Evolutionary conservation across 1,139 yeast species (phyloP).

Genomic region (Meyerozyma athensensis): DNA sequence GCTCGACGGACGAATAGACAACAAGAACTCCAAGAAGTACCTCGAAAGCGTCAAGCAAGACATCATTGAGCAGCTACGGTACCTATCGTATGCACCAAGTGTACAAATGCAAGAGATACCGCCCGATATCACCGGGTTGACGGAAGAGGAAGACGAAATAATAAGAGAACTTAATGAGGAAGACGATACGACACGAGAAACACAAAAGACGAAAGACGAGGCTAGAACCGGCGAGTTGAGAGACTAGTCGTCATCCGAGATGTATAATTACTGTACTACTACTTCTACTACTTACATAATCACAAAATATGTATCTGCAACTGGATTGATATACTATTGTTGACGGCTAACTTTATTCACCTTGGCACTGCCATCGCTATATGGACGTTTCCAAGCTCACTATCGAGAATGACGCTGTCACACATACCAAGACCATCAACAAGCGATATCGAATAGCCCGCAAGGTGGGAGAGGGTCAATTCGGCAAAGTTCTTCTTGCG

Average conservation of each 20-base stretch:
- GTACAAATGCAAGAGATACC: constrained; percentile 90
- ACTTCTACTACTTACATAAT: constrained; percentile 3
- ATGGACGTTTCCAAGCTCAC: constrained; percentile 15
- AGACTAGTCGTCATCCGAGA: constrained; percentile 6
- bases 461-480: constrained; percentile 44
- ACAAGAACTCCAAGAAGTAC: constrained; percentile 79
- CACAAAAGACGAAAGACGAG: constrained; percentile 22
- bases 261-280: constrained; percentile 1
- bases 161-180: constrained; percentile 51
- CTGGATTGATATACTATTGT: constrained; percentile 1
- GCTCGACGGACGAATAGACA: constrained; percentile 82
- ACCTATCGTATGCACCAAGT: constrained; percentile 86
- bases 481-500: constrained; percentile 35
- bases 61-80: constrained; percentile 77
- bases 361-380: not conserved
- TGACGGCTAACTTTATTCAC: not conserved
- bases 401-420: constrained; percentile 27
- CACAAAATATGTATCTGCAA: not conserved
- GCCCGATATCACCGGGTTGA: constrained; percentile 71
- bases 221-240: constrained; percentile 21
- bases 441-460: constrained; percentile 28
- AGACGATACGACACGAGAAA: constrained; percentile 19
- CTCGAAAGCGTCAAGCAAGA: constrained; percentile 75
- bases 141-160: constrained; percentile 55
- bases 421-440: constrained; percentile 34